Evolutionary conservation across 2,329 filamentous ascomycete genomes (phyloP).

Genomic region (Cladobotryum protrusum): DNA sequence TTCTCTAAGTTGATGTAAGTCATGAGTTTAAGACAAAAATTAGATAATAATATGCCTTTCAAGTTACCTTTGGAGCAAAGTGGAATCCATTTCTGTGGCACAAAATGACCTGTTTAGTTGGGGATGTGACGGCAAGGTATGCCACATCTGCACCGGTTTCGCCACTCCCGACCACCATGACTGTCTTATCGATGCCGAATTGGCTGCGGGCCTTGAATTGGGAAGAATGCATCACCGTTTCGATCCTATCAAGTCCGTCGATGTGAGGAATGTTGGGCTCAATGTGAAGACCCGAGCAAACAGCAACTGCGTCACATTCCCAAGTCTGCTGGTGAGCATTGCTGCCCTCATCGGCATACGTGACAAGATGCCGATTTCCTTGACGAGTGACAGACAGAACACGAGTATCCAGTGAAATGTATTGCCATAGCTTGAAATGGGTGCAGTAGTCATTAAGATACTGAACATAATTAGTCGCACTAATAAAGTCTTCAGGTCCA

Average conservation of each 20-base stretch:
- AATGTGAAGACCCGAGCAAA: slow-evolving; percentile 38
- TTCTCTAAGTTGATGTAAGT: slow-evolving; percentile 9
- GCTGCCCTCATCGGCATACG: background rate
- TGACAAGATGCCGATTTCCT: slow-evolving; percentile 3
- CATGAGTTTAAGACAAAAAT: background rate
- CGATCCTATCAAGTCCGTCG: slow-evolving; percentile 29
- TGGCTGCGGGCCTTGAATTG: slow-evolving; percentile 33
- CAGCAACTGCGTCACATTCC: slow-evolving; percentile 36
- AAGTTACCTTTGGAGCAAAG: slow-evolving; percentile 34
- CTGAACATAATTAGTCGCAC: slow-evolving; percentile 28
- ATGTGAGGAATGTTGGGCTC: slow-evolving; percentile 32
- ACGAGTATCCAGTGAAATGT: slow-evolving; percentile 28
- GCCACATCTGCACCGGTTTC: slow-evolving; percentile 39
- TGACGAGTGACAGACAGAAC: slow-evolving; percentile 22
- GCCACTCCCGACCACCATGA: slow-evolving; percentile 37
- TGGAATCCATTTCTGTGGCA: slow-evolving; percentile 38
- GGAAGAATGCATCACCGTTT: slow-evolving; percentile 35
- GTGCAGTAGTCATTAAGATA: slow-evolving; percentile 36
- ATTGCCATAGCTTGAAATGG: slow-evolving; percentile 30
- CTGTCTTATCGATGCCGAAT: slow-evolving; percentile 32
- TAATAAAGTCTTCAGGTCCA: slow-evolving; percentile 34
- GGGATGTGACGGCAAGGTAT: slow-evolving; percentile 35
- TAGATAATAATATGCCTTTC: background rate
- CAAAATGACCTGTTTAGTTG: slow-evolving; percentile 33
- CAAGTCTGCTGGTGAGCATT: slow-evolving; percentile 13